A percentile compares a stretch with the other conserved stretches of the same genome.
phyloP scores from a whole-genome alignment of 345 rosid genomes.

The Aegle marmelos region DNA sequence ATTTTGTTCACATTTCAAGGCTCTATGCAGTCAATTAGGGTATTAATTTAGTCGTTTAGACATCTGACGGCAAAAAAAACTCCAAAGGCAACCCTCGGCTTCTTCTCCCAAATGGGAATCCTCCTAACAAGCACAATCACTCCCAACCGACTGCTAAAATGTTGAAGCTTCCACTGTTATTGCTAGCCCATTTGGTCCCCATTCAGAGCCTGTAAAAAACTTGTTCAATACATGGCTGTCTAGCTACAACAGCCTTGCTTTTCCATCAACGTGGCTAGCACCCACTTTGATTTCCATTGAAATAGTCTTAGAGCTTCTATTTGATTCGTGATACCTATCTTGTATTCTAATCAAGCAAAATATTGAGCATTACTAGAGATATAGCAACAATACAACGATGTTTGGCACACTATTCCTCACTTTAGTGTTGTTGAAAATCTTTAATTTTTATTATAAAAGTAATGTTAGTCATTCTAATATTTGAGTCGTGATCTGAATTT shows the following conservation, averaged over 20 bases:
- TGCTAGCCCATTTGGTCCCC: slow-evolving; percentile 12
- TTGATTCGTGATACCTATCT: neutral
- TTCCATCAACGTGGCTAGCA: slow-evolving; percentile 20
- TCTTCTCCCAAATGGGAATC: slow-evolving; percentile 16
- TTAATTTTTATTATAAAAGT: neutral
- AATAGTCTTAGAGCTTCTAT: neutral
- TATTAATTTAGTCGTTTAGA: slow-evolving; percentile 1
- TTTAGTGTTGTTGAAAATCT: too few species aligned
- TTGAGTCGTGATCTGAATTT: too few species aligned
- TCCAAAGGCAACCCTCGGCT: slow-evolving; percentile 10
- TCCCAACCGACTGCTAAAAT: neutral
- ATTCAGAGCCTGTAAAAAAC: slow-evolving; percentile 17
- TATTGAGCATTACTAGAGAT: neutral
- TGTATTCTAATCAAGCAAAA: neutral
- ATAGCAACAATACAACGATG: too few species aligned
- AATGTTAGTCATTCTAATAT: too few species aligned
- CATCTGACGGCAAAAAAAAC: slow-evolving; percentile 26
- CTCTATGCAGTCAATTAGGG: slow-evolving; percentile 15
- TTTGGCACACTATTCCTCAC: too few species aligned
- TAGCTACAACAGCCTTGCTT: neutral
- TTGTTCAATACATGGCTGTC: slow-evolving; percentile 10
- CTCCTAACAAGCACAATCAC: neutral
- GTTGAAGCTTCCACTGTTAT: slow-evolving; percentile 25
- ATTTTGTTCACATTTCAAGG: slow-evolving; percentile 21
- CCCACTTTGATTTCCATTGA: slow-evolving; percentile 7